These are phyloP conservation scores for Beta corolliflora DNA, from an alignment of 179 eudicot species.

Conservation along the genomic window DNA sequence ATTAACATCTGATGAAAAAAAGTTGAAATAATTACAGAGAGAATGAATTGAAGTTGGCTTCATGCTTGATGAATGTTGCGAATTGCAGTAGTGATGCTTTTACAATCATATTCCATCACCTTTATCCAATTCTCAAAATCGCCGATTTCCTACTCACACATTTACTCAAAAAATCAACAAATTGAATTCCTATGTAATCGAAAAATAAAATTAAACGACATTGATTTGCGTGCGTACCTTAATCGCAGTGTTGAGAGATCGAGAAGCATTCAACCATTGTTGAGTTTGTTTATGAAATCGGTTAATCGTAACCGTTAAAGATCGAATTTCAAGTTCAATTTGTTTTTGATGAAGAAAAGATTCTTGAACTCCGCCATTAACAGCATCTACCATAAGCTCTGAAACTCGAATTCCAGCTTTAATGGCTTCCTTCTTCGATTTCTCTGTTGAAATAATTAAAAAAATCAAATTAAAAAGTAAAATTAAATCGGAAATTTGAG, in stretches of 20 bases:
- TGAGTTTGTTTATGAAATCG: slow-evolving; percentile 75
- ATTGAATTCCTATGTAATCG: no score
- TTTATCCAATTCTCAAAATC: slow-evolving; percentile 99
- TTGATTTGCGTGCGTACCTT: slow-evolving; percentile 44
- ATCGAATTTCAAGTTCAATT: slow-evolving; percentile 72
- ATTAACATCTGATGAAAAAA: not conserved
- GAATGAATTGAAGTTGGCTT: slow-evolving; percentile 4
- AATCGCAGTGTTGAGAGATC: slow-evolving; percentile 62
- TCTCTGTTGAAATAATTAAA: slow-evolving; percentile 40
- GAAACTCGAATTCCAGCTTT: slow-evolving; percentile 59
- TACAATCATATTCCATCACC: slow-evolving; percentile 87
- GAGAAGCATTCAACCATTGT: slow-evolving; percentile 82
- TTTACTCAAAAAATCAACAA: not conserved
- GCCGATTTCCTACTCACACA: slow-evolving; percentile 67
- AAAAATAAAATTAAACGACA: no score
- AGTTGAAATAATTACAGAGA: not conserved
- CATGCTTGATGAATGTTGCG: slow-evolving; percentile 72
- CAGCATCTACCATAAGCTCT: slow-evolving; percentile 64
- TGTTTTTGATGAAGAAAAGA: slow-evolving; percentile 77
- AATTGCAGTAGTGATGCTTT: slow-evolving; percentile 72
- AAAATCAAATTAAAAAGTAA: not conserved
- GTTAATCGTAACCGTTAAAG: slow-evolving; percentile 48
- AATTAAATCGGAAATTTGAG: not conserved
- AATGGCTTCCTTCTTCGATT: slow-evolving; percentile 70
- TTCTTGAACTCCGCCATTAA: slow-evolving; percentile 80